Conservation (phyloP, 2,329 filamentous ascomycete species). For the Pseudocercospora macadamiae region DNA sequence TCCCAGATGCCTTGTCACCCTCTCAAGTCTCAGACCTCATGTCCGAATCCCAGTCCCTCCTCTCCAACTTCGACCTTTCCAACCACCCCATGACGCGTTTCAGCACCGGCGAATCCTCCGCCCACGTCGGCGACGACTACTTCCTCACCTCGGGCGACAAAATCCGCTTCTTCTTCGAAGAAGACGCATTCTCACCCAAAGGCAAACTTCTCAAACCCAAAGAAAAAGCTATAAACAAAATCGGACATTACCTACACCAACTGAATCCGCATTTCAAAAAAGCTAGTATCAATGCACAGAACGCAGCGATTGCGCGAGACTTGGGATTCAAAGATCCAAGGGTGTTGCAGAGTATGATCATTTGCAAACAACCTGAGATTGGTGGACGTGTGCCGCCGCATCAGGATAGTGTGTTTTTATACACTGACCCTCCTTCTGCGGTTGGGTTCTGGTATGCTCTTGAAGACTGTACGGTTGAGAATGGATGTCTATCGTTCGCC, state of each 20-base stretch:
- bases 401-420: constrained; percentile 90
- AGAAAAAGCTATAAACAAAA: constrained; percentile 77
- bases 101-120: constrained; percentile 72
- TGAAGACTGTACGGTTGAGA: constrained; percentile 83
- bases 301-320: constrained; percentile 66
- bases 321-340: constrained; percentile 77
- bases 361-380: constrained; percentile 97
- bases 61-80: constrained; percentile 74
- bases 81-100: constrained; percentile 93
- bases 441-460: constrained; percentile 98
- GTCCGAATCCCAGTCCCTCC: constrained; percentile 71
- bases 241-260: constrained; percentile 55
- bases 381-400: constrained; percentile 89
- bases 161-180: constrained; percentile 95
- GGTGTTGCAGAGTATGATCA: constrained; percentile 91
- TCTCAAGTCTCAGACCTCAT: constrained; percentile 70
- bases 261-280: constrained; percentile 53
- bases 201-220: constrained; percentile 77
- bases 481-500: constrained; percentile 87
- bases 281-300: constrained; percentile 57
- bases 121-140: constrained; percentile 94
- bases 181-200: constrained; percentile 73
- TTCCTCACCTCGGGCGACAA: constrained; percentile 90
- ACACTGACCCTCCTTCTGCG: constrained; percentile 83
- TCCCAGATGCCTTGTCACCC: constrained; percentile 73